Evolutionary conservation across 2,329 filamentous ascomycete species (phyloP), one percentile per base, ranked within the genome.

Genomic region (Talaromyces sp.): DNA sequence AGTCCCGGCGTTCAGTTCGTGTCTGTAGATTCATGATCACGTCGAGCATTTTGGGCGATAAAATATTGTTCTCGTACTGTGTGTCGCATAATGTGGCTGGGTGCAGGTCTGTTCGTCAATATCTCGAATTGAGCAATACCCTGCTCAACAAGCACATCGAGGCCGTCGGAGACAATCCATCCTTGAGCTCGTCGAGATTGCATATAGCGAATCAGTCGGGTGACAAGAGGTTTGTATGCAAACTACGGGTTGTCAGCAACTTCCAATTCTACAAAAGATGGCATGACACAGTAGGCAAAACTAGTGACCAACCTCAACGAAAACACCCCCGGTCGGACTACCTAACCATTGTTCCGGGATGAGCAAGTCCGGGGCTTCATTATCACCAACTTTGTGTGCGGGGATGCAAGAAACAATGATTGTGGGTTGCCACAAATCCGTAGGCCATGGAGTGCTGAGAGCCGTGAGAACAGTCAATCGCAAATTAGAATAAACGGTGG

Each of bases 41-140:
- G 7, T 10, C 22, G 59, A 40, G 31, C 43, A 15, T 53, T 36
- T 51, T 61, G 59, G n/a, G 45, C 47, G 5, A 54, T 54, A 34
- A 22, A 53, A 15, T 65, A 65, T 36, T 65, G 63, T 27, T 65
- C 63, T 13, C 63, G 63, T 13, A 65, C 56, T 15, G 63, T 53
- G 27, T 27, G 63, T 51, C 76, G 72, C 76, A 79, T 78, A 13
- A 78, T 59, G 22, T 76, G 73, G 13, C 58, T 40, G 1, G 77
- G 76, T 17, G 76, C 76, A n/a, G 75, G 75, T 11, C 75, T 74
- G 8, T 76, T 75, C 1, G 77, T 79, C 54, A 78, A 77, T 2
- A 79, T 68, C 58, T 79, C 77, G 38, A 79, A 79, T 53, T 79
- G 77, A 3, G 76, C 77, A 58, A 78, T 78, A 0, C 77, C 77